Conservation (phyloP, 2,329 filamentous ascomycete genomes). For the Hortaea werneckii region DNA sequence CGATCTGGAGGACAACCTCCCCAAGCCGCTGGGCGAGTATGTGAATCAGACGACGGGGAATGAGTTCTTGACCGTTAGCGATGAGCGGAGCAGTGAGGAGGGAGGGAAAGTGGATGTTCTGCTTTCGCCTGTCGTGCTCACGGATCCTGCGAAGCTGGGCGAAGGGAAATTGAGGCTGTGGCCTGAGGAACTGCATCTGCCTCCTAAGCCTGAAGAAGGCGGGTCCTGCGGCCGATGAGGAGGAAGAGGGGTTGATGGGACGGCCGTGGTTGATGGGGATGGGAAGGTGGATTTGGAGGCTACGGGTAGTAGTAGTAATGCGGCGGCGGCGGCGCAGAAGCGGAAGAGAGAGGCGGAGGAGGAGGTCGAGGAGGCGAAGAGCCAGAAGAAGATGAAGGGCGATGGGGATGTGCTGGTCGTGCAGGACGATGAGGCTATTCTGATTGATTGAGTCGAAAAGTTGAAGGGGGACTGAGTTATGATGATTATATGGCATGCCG, state of each 20-base stretch:
- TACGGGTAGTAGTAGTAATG: no score
- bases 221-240: slow-evolving; percentile 10
- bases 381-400: background rate
- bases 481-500: no score
- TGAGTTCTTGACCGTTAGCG: slow-evolving; percentile 73
- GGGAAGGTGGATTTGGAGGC: no score
- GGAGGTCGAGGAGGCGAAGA: slow-evolving; percentile 16
- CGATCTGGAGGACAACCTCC: slow-evolving; percentile 77
- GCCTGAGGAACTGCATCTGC: no score
- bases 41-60: slow-evolving; percentile 54
- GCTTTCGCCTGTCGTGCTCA: slow-evolving; percentile 31
- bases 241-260: background rate
- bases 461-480: no score
- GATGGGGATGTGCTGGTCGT: slow-evolving; percentile 12
- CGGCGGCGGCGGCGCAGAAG: slow-evolving; percentile 10
- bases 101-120: slow-evolving; percentile 64
- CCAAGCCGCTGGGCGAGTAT: slow-evolving; percentile 68
- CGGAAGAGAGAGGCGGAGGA: slow-evolving; percentile 21
- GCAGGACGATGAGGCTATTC: slow-evolving; percentile 21
- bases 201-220: background rate
- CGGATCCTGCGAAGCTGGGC: slow-evolving; percentile 3
- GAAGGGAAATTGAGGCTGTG: slow-evolving; percentile 2
- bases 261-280: no score
- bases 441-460: slow-evolving; percentile 19
- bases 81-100: slow-evolving; percentile 61